phyloP scores from a whole-genome alignment of 805 yeast species.

The Sungouiozyma intestinalis region DNA sequence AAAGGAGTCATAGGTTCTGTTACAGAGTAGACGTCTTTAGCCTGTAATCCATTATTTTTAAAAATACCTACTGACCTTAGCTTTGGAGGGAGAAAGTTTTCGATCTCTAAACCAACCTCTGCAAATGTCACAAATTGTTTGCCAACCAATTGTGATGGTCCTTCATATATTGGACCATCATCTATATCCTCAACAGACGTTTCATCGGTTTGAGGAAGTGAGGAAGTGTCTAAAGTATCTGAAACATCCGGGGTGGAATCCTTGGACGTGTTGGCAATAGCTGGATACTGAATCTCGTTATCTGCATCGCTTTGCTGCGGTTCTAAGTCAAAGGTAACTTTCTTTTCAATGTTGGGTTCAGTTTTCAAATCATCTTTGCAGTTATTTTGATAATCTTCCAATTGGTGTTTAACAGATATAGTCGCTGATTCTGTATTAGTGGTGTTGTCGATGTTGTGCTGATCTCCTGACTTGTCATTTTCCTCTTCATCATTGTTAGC shows the following conservation, averaged over 20 bases:
- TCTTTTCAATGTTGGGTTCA: neutral
- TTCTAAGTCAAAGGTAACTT: neutral
- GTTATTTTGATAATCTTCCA: neutral
- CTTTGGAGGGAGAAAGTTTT: neutral
- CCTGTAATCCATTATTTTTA: neutral
- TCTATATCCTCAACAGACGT: constrained; percentile 8
- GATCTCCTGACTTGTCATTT: neutral
- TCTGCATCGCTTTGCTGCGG: neutral
- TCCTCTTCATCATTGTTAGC: neutral
- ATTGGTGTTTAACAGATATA: too few relatives aligned
- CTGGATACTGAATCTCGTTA: neutral
- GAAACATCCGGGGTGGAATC: neutral
- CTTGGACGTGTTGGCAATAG: neutral
- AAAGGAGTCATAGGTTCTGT: neutral
- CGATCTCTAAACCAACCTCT: neutral
- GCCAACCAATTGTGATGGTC: constrained; percentile 56
- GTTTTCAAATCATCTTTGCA: neutral
- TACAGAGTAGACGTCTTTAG: neutral
- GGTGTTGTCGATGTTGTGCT: too few relatives aligned
- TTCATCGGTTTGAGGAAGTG: constrained; percentile 6
- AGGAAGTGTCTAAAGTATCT: constrained; percentile 4
- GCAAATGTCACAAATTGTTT: constrained; percentile 41
- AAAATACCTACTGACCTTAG: neutral
- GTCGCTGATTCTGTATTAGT: too few relatives aligned
- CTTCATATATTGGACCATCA: constrained; percentile 36